Base-by-base conservation (phyloP, 306 rosid genomes). In the Vicia faba region DNA sequence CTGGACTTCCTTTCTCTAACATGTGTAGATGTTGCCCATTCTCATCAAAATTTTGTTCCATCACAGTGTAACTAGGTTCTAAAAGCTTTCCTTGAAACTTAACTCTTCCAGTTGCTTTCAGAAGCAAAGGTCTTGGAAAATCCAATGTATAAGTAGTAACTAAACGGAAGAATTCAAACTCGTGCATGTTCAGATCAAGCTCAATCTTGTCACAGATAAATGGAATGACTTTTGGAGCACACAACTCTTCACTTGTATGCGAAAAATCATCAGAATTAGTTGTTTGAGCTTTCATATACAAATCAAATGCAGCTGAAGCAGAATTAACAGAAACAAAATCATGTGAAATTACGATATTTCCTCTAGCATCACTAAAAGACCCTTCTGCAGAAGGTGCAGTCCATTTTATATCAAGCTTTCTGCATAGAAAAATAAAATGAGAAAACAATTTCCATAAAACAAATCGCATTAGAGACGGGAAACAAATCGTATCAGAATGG, bases 381-480 rank as follows among this genome's bases (percentile, higher is more conserved):
- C 97, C 97, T 78, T 88, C 97, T 6, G 95, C 95, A 61, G 75
- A 78, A 60, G 88, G 86, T 49, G 97, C 98, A 58, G 76, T 86
- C 98, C 98, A 93, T 75, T 84, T 86, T 70, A 93, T 77, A 79
- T 93, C 95, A 79, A 84, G 84, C 81, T 72, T 88, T 86, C 98
- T 93, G 79, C 69, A 72, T 53, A 13, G 38, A 66, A 61, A 13
- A 11, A 55, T 12, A 59, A 18, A 36, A 39, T 50, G 44, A 68
- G 20, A 50, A 67, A 72, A 56, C 61, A 71, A 28, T 64, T 55
- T 38, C 46, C 11, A 76, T 31, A 35, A 20, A 44, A 61, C 38
- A 61, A 54, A 60, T 44, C 61, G 58, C n/a, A 76, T 63, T 15
- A 18, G 41, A 62, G 40, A 70, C 13, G 7, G 51, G 55, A 64